Conservation (phyloP, 1,139 yeast genomes). For the Yamadazyma triangularis region DNA sequence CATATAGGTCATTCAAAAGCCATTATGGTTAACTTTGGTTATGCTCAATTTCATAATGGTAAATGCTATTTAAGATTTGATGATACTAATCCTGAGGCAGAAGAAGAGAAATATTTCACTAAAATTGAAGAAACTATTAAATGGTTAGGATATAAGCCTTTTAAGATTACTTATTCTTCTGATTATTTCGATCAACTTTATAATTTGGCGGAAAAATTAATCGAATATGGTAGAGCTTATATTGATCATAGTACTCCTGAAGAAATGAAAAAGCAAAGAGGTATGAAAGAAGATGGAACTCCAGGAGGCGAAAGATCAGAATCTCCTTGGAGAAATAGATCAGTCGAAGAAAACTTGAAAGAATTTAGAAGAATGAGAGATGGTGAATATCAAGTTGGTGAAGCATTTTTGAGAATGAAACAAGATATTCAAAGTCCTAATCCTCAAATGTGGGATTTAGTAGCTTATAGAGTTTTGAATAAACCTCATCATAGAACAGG, state of each 20-base stretch:
- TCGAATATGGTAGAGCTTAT: constrained; percentile 68
- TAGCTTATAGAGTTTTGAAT: constrained; percentile 93
- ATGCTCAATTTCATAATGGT: constrained; percentile 81
- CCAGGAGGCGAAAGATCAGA: constrained; percentile 89
- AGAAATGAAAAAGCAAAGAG: constrained; percentile 85
- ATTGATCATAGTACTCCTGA: constrained; percentile 94
- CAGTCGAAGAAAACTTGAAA: constrained; percentile 67
- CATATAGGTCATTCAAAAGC: constrained; percentile 99
- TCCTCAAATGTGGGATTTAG: constrained; percentile 99
- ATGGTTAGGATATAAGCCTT: constrained; percentile 94
- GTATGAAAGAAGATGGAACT: constrained; percentile 85
- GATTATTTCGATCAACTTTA: constrained; percentile 91
- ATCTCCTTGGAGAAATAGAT: constrained; percentile 68
- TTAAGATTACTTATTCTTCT: constrained; percentile 91
- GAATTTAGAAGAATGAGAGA: constrained; percentile 90
- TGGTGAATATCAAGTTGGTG: constrained; percentile 84
- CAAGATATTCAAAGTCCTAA: constrained; percentile 88
- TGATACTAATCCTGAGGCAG: constrained; percentile 98
- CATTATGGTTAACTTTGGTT: constrained; percentile 94
- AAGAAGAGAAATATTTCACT: constrained; percentile 84
- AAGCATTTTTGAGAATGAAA: constrained; percentile 94
- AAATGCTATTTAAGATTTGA: constrained; percentile 89
- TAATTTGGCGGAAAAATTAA: constrained; percentile 78
- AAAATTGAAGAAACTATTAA: constrained; percentile 79
- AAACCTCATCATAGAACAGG: constrained; percentile 97